Percentiles rank a stretch among this genome's conserved stretches.
Conservation (phyloP, 2,329 filamentous ascomycete genomes). For the Graphilbum ipis-grandicollis region DNA sequence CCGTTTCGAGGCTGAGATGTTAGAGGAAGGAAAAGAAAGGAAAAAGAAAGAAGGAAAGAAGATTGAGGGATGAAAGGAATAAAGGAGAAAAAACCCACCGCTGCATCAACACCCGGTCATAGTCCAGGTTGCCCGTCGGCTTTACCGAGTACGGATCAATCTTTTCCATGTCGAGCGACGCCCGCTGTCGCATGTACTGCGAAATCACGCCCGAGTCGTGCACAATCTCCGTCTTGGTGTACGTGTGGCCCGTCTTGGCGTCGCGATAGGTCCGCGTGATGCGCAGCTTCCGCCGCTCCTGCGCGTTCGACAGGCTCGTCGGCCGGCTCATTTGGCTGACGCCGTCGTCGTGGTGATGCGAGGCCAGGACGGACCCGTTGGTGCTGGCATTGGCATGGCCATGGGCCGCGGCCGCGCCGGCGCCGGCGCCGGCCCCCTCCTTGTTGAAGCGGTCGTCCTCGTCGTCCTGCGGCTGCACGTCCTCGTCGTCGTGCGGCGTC, state of each 20-base stretch:
- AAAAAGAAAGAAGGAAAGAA: too few relatives aligned
- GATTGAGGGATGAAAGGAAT: too few relatives aligned
- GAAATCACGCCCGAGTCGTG: slow-evolving; percentile 75
- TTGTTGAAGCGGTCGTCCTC: slow-evolving; percentile 51
- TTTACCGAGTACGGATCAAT: slow-evolving; percentile 48
- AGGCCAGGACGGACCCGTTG: too few relatives aligned
- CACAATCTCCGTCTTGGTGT: slow-evolving; percentile 45
- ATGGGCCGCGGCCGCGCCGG: slow-evolving; percentile 15
- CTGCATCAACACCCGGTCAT: slow-evolving; percentile 42
- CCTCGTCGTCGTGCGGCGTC: slow-evolving; percentile 48
- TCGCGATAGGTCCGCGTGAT: slow-evolving; percentile 48
- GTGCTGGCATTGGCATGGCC: background rate
- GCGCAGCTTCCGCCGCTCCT: slow-evolving; percentile 46
- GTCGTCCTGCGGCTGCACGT: slow-evolving; percentile 39
- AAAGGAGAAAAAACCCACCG: slow-evolving; percentile 33
- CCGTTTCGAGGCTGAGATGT: slow-evolving; percentile 28
- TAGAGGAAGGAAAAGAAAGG: too few relatives aligned
- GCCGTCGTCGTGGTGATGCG: slow-evolving; percentile 47
- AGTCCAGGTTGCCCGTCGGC: slow-evolving; percentile 49
- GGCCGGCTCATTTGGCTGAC: slow-evolving; percentile 56
- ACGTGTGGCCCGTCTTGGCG: slow-evolving; percentile 44
- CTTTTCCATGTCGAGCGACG: slow-evolving; percentile 46
- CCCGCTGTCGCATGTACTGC: slow-evolving; percentile 70
- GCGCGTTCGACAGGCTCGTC: slow-evolving; percentile 45
- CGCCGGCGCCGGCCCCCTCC: slow-evolving; percentile 27